Evolutionary conservation across 1,284 basidiomycete species (phyloP).

Genomic region (Fomes fomentarius): DNA sequence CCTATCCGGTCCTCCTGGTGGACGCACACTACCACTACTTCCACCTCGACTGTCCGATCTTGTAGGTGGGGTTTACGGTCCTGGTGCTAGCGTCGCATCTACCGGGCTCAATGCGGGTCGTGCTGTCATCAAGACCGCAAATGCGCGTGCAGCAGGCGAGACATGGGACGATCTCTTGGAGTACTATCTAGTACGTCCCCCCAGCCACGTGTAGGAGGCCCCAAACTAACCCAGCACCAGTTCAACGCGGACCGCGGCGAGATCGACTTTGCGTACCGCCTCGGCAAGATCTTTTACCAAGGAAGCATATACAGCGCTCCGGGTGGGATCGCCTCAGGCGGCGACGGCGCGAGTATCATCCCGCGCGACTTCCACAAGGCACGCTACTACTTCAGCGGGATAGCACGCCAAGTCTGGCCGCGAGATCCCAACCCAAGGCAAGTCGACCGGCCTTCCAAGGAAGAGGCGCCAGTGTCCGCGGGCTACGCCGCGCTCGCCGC

Average conservation of each 20-base stretch:
- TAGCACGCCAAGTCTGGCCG: conserved; percentile 85
- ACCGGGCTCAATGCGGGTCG: conserved; percentile 74
- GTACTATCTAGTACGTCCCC: conserved; percentile 73
- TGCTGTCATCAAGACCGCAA: conserved; percentile 83
- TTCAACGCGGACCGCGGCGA: conserved; percentile 93
- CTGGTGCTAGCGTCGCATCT: conserved; percentile 89
- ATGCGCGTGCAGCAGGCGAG: conserved; percentile 83
- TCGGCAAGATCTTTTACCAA: conserved; percentile 94
- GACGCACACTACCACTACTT: conserved; percentile 83
- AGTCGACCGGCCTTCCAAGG: conserved; percentile 41
- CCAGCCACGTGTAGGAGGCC: too few relatives aligned
- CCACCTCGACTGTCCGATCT: conserved; percentile 89
- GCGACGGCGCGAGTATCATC: conserved; percentile 85
- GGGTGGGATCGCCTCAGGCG: conserved; percentile 83
- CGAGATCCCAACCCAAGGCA: conserved; percentile 64
- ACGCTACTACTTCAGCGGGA: conserved; percentile 78
- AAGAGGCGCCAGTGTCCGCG: conserved; percentile 60
- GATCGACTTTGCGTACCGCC: conserved; percentile 81
- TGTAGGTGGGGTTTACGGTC: conserved; percentile 90
- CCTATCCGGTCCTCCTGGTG: conserved; percentile 88
- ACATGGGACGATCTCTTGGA: conserved; percentile 93
- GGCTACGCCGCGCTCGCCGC: conserved; percentile 80
- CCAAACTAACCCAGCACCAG: conserved; percentile 39
- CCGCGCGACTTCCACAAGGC: conserved; percentile 78
- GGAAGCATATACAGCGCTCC: conserved; percentile 80